These are phyloP conservation scores for Globisporangium uncinulatum DNA, from an alignment of 352 stramenopile genomes.

Conservation along the genomic window DNA sequence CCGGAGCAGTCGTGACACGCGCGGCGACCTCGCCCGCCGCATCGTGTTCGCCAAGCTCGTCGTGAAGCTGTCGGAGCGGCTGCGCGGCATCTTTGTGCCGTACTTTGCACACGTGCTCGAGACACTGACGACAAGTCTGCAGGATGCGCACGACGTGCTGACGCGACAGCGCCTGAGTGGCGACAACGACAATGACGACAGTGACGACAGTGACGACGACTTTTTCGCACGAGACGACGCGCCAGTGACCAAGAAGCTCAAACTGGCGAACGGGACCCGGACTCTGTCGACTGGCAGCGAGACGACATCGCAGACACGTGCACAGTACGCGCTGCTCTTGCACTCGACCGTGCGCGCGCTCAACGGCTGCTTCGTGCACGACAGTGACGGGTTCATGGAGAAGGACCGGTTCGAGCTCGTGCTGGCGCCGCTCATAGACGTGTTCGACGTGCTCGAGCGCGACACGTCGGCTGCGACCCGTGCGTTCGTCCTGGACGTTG, in stretches of 20 bases:
- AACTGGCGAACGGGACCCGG: constrained; percentile 24
- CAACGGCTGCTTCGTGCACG: constrained; percentile 81
- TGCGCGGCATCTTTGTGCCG: constrained; percentile 86
- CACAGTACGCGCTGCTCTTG: constrained; percentile 39
- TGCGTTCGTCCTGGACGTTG: constrained; percentile 59
- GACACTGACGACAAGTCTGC: constrained; percentile 38
- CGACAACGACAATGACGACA: constrained; percentile 20
- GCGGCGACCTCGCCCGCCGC: constrained; percentile 42
- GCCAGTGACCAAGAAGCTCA: constrained; percentile 49
- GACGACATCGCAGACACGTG: constrained; percentile 20
- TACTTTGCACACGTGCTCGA: constrained; percentile 82
- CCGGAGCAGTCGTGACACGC: too few species aligned
- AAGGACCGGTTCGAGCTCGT: constrained; percentile 82
- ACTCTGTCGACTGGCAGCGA: constrained; percentile 2
- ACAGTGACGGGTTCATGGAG: constrained; percentile 84
- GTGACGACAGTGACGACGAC: constrained; percentile 39
- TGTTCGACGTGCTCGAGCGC: constrained; percentile 63
- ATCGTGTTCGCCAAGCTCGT: constrained; percentile 82
- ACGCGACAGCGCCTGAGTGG: constrained; percentile 31
- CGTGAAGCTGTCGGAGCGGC: constrained; percentile 68
- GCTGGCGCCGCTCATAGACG: constrained; percentile 66
- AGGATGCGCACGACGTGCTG: constrained; percentile 44
- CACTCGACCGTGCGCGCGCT: constrained; percentile 59
- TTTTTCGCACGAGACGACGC: constrained; percentile 41
- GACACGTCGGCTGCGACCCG: constrained; percentile 25